A percentile compares a stretch with the other conserved stretches of the same genome.
Conservation (phyloP, 176 grass and related monocot species). For the Carex scoparia region DNA sequence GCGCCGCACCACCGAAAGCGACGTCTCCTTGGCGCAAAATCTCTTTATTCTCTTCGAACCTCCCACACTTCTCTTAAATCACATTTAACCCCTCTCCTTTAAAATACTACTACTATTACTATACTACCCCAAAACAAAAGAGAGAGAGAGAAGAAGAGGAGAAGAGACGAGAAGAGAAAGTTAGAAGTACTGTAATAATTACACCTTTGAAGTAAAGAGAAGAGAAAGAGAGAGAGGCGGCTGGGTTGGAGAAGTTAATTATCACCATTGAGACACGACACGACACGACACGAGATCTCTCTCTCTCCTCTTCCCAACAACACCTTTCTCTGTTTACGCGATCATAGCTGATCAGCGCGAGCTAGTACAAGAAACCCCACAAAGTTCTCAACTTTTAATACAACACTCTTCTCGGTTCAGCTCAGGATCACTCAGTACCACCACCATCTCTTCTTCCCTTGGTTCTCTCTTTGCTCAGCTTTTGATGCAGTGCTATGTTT, state of each 20-base stretch:
- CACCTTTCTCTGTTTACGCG: constrained; percentile 11
- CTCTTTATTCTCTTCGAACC: constrained; percentile 2
- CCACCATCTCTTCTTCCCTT: background rate
- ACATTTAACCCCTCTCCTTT: background rate
- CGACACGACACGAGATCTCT: background rate
- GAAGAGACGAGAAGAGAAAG: background rate
- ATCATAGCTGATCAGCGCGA: background rate
- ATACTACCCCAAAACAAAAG: background rate
- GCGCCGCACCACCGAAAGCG: constrained; percentile 71
- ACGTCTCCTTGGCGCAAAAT: constrained; percentile 33
- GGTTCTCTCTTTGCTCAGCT: background rate
- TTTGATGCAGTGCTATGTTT: constrained; percentile 23
- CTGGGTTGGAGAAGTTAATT: constrained; percentile 47
- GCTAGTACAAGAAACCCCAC: background rate
- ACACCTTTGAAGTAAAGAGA: constrained; percentile 33
- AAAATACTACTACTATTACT: background rate
- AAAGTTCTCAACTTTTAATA: constrained; percentile 39
- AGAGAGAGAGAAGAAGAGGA: background rate
- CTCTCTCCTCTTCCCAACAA: constrained; percentile 18
- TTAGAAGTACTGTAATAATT: constrained; percentile 8
- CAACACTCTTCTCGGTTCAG: background rate
- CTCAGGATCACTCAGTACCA: background rate
- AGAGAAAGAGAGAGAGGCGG: constrained; percentile 17
- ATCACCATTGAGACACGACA: constrained; percentile 64
- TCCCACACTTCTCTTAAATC: constrained; percentile 5